These are phyloP conservation scores for Exophiala phaeomuriformis DNA, from an alignment of 2,329 filamentous ascomycete genomes.

Conservation along the genomic window DNA sequence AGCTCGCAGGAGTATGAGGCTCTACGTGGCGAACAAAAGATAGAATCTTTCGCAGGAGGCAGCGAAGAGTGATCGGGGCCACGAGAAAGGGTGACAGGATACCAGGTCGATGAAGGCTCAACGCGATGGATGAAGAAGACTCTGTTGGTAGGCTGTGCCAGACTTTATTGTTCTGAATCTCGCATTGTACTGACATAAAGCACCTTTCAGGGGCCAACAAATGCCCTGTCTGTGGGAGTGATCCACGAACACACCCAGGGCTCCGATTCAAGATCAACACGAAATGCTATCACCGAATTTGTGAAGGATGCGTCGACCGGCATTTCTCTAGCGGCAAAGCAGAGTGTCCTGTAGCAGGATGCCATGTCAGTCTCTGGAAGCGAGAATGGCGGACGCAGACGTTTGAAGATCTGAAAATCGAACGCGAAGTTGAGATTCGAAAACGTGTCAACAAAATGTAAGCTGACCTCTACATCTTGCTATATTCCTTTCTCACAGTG, in stretches of 20 bases:
- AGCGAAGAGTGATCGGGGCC: too few relatives aligned
- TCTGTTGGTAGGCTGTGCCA: slow-evolving; percentile 5
- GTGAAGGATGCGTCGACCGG: slow-evolving; percentile 87
- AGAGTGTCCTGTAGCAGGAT: slow-evolving; percentile 84
- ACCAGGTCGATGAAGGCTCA: background rate
- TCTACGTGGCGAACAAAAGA: too few relatives aligned
- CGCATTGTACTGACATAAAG: background rate
- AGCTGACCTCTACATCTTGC: slow-evolving; percentile 19
- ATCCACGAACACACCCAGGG: slow-evolving; percentile 86
- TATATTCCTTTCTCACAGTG: slow-evolving; percentile 25
- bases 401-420: slow-evolving; percentile 78
- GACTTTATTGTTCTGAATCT: background rate
- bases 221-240: slow-evolving; percentile 95
- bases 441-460: slow-evolving; percentile 61
- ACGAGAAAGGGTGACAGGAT: background rate
- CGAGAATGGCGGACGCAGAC: slow-evolving; percentile 74
- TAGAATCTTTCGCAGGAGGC: too few relatives aligned
- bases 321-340: slow-evolving; percentile 89
- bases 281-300: slow-evolving; percentile 99
- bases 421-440: slow-evolving; percentile 89
- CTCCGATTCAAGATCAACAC: slow-evolving; percentile 96
- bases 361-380: slow-evolving; percentile 63
- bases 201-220: slow-evolving; percentile 14
- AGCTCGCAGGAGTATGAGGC: too few relatives aligned
- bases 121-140: slow-evolving; percentile 20